phyloP scores from a whole-genome alignment of 1,139 yeast species.

The Kurtzmaniella quercitrusa region DNA sequence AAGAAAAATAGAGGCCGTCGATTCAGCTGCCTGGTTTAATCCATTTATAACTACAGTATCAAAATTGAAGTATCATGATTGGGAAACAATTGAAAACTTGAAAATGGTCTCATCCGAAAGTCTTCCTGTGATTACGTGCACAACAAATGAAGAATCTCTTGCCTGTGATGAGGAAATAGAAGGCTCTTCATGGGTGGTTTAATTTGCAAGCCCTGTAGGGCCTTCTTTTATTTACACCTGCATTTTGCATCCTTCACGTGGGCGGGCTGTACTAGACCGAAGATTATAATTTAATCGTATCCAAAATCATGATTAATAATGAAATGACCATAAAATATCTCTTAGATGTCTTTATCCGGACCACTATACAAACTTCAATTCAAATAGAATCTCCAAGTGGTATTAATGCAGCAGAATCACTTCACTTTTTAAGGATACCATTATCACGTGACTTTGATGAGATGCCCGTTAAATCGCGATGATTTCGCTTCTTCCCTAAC shows the following conservation, averaged over 20 bases:
- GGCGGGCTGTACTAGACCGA: background rate
- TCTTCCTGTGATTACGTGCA: conserved; percentile 17
- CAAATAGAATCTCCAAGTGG: no score
- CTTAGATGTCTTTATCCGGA: no score
- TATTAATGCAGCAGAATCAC: no score
- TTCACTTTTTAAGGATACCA: no score
- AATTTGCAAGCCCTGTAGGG: background rate
- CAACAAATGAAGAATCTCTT: conserved; percentile 14
- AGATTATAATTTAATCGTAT: background rate
- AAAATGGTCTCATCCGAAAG: conserved; percentile 8
- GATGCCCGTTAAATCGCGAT: background rate
- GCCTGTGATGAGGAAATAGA: conserved; percentile 10
- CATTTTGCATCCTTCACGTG: background rate
- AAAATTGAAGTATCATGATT: conserved; percentile 7
- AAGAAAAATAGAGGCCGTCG: conserved; percentile 10
- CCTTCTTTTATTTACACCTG: no score
- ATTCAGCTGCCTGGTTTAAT: conserved; percentile 8
- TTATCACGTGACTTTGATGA: background rate
- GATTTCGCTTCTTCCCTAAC: background rate
- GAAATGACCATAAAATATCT: no score
- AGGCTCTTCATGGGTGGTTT: conserved; percentile 7
- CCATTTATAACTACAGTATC: conserved; percentile 6
- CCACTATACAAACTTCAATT: no score
- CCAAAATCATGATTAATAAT: background rate
- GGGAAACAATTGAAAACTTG: conserved; percentile 9